Percentiles rank a stretch among this genome's conserved stretches.
phyloP scores from a whole-genome alignment of 2,329 filamentous ascomycete genomes.

The Coniella lustricola region DNA sequence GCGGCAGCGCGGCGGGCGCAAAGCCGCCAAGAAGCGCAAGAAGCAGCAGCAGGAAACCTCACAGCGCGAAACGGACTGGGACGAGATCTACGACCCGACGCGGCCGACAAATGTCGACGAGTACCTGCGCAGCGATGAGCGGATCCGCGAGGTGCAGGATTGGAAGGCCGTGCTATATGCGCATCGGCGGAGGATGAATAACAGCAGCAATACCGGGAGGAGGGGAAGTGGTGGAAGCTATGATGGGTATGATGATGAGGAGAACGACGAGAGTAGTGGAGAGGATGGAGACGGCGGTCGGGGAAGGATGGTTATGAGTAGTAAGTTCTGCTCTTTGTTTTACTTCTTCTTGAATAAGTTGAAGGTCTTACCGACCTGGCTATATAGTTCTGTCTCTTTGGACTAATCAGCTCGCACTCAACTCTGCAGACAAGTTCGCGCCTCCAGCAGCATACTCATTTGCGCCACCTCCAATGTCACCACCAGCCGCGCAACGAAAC shows the following conservation, averaged over 20 bases:
- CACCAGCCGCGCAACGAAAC: constrained; percentile 31
- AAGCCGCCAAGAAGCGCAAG: constrained; percentile 65
- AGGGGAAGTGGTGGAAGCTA: constrained; percentile 25
- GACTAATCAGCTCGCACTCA: neutral
- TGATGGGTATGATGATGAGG: constrained; percentile 31
- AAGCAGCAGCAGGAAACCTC: constrained; percentile 54
- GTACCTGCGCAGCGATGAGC: constrained; percentile 78
- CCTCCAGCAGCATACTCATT: constrained; percentile 51
- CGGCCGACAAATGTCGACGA: constrained; percentile 79
- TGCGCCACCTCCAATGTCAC: constrained; percentile 47
- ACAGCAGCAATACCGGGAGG: too few relatives aligned
- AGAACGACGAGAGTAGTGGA: constrained; percentile 27
- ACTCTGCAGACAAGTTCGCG: constrained; percentile 47
- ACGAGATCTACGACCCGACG: constrained; percentile 82
- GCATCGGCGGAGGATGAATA: constrained; percentile 52
- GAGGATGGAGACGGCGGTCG: constrained; percentile 29
- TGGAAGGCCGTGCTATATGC: constrained; percentile 80
- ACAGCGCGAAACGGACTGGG: constrained; percentile 67
- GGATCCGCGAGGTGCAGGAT: constrained; percentile 69
- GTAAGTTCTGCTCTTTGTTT: constrained; percentile 22
- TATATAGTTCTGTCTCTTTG: neutral
- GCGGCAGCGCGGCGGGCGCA: constrained; percentile 66
- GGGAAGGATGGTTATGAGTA: constrained; percentile 24
- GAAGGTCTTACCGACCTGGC: neutral
- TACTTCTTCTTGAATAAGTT: neutral